These are phyloP conservation scores for Allomyces arbusculus DNA, from an alignment of 192 early-diverging fungal genomes.

Conservation along the genomic window DNA sequence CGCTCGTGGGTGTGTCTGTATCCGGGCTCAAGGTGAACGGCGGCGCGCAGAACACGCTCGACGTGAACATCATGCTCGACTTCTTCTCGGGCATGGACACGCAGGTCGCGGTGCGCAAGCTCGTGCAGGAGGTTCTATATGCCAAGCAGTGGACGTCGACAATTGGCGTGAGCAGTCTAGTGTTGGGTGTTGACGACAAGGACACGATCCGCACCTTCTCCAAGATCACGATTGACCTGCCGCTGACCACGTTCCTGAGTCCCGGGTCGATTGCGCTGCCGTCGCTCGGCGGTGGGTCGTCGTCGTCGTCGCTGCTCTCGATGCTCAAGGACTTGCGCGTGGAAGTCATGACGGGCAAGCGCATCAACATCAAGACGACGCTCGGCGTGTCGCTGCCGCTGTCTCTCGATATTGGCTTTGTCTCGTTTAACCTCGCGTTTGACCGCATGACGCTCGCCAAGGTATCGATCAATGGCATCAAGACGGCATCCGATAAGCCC, in stretches of 20 bases:
- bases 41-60: not conserved
- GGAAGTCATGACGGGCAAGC: not conserved
- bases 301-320: not conserved
- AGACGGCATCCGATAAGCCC: not conserved
- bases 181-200: not conserved
- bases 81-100: not conserved
- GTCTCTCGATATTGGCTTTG: not conserved
- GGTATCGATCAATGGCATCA: not conserved
- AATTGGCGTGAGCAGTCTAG: not conserved
- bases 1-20: not conserved
- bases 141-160: not conserved
- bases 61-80: not conserved
- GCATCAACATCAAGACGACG: not conserved
- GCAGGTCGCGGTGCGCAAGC: not conserved
- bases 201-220: not conserved
- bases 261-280: not conserved
- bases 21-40: not conserved
- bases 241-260: not conserved
- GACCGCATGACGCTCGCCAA: not conserved
- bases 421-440: not conserved
- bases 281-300: not conserved
- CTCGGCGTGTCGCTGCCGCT: not conserved
- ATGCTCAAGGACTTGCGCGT: not conserved
- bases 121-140: not conserved
- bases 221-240: not conserved